phyloP scores from a whole-genome alignment of 306 rosid species.

The Cicer chorassanicum region DNA sequence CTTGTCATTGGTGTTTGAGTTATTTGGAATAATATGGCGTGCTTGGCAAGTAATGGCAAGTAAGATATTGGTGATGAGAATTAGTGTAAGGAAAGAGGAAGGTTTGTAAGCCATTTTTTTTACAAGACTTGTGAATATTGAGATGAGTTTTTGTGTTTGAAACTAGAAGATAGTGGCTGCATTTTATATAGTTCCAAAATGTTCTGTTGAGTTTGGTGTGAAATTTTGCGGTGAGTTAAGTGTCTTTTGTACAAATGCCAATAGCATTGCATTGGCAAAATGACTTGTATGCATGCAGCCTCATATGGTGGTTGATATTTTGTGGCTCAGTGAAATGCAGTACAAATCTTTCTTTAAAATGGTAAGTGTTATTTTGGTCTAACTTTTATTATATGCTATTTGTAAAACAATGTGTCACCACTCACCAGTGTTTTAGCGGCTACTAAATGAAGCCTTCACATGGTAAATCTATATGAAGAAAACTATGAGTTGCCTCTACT shows the following conservation, averaged over 20 bases:
- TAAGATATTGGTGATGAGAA: constrained; percentile 48
- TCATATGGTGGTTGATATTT: constrained; percentile 39
- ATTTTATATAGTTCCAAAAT: constrained; percentile 47
- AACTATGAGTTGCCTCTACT: constrained; percentile 18
- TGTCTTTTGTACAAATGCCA: constrained; percentile 1
- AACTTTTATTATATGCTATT: constrained; percentile 43
- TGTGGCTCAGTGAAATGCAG: constrained; percentile 41
- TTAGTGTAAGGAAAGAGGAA: constrained; percentile 44
- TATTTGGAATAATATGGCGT: constrained; percentile 36
- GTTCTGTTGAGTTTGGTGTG: constrained; percentile 48
- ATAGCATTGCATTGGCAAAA: constrained; percentile 9
- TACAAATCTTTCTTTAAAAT: constrained; percentile 7
- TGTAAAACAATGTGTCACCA: constrained; percentile 32
- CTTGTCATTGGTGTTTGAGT: constrained; percentile 48
- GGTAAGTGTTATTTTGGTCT: constrained; percentile 6
- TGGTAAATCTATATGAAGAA: constrained; percentile 21
- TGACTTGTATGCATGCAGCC: constrained; percentile 18
- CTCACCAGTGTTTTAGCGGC: constrained; percentile 47
- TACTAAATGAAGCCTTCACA: constrained; percentile 45
- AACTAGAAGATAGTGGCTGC: constrained; percentile 34
- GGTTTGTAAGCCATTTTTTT: constrained; percentile 56
- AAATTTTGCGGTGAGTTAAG: constrained; percentile 55
- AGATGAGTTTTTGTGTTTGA: constrained; percentile 47
- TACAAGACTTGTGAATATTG: not conserved
- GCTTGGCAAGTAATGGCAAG: constrained; percentile 50